Evolutionary conservation across 2,329 filamentous ascomycete species (phyloP).

Genomic region (Pyrenochaeta sp.): DNA sequence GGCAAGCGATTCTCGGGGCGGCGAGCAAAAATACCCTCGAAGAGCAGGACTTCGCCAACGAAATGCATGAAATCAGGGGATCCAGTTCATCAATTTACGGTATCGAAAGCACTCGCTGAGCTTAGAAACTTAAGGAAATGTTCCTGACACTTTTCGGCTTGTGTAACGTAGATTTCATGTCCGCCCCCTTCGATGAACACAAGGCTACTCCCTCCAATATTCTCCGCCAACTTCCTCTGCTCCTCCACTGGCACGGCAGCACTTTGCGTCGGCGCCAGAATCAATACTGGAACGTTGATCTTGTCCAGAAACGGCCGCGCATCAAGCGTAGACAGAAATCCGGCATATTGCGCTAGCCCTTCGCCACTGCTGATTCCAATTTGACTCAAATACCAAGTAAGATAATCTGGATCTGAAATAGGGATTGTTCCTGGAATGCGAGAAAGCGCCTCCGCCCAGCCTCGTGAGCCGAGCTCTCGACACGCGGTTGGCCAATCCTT

Average conservation of each 20-base stretch:
- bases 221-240: conserved; percentile 26
- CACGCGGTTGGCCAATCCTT: conserved; percentile 40
- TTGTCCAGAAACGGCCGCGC: conserved; percentile 35
- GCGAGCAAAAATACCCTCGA: not conserved
- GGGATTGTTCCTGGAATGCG: conserved; percentile 43
- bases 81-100: not conserved
- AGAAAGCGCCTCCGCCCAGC: conserved; percentile 43
- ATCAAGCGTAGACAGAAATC: conserved; percentile 45
- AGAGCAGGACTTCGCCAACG: conserved; percentile 7
- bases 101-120: too few species aligned
- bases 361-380: conserved; percentile 37
- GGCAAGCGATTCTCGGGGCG: not conserved
- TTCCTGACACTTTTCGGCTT: conserved; percentile 36
- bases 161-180: conserved; percentile 49
- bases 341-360: conserved; percentile 46
- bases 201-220: conserved; percentile 28
- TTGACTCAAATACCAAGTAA: conserved; percentile 44
- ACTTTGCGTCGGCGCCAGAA: conserved; percentile 45
- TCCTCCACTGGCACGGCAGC: conserved; percentile 42
- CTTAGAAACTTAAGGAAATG: conserved; percentile 49
- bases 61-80: not conserved
- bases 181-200: conserved; percentile 39
- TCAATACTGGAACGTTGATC: conserved; percentile 43
- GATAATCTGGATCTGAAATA: conserved; percentile 34
- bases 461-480: conserved; percentile 40